Conservation (phyloP, 495 filamentous ascomycete genomes). For the Neurospora cerealis region DNA sequence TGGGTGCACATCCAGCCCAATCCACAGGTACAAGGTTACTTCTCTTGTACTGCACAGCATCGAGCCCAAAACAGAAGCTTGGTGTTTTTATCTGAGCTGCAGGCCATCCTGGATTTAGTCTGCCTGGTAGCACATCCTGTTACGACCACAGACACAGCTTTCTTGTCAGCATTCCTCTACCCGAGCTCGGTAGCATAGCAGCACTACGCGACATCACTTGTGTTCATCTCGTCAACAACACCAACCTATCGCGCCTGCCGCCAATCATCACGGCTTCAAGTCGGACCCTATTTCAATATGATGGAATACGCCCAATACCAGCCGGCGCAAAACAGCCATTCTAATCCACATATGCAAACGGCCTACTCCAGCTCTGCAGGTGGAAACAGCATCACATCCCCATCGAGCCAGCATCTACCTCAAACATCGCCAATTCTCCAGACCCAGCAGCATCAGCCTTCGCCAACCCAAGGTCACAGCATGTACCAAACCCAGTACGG, state of each 20-base stretch:
- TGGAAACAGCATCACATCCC: conserved; percentile 52
- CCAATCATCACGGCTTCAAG: conserved; percentile 10
- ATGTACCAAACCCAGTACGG: conserved; percentile 52
- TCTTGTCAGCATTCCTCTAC: conserved; percentile 10
- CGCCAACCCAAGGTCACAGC: conserved; percentile 43
- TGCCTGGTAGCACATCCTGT: conserved; percentile 12
- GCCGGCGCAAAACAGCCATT: conserved; percentile 47
- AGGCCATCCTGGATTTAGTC: conserved; percentile 8
- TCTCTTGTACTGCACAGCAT: conserved; percentile 30
- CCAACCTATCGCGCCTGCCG: conserved; percentile 6
- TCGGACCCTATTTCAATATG: conserved; percentile 33
- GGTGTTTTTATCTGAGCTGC: conserved; percentile 17
- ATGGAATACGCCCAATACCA: conserved; percentile 65
- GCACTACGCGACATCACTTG: background rate
- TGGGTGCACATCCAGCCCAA: conserved; percentile 43
- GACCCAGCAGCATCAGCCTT: conserved; percentile 45
- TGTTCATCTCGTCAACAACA: background rate
- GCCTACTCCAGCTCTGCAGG: conserved; percentile 43
- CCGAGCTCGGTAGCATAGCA: conserved; percentile 5
- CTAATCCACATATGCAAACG: conserved; percentile 26
- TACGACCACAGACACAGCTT: conserved; percentile 1
- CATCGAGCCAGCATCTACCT: conserved; percentile 46
- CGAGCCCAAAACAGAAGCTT: conserved; percentile 25
- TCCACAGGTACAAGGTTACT: conserved; percentile 38
- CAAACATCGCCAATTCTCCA: conserved; percentile 55